Base-by-base conservation (phyloP, 2,329 filamentous ascomycete genomes). In the Colletotrichum scovillei region DNA sequence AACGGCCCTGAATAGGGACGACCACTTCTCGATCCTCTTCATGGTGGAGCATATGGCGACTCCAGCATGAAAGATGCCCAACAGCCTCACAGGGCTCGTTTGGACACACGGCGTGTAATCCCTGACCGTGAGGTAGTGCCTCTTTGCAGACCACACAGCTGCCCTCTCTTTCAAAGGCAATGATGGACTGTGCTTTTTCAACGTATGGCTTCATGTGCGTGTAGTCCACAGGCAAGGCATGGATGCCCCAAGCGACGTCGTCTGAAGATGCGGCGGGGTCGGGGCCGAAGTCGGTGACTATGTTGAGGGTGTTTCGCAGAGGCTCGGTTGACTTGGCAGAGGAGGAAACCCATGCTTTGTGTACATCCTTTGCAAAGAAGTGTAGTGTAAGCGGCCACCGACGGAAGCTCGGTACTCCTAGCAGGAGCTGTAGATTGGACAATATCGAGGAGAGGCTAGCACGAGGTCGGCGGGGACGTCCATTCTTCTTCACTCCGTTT, bases 381-480 rank as follows among this genome's bases (percentile, higher is more conserved):
- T 93, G 92, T 59, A 98, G 80, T 66, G 89, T 89, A 66, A 99
- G 85, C 24, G 96, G 96, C 96, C 95, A 98, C 58, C 91, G 86
- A 19, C 87, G 85, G 80, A 98, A 98, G 81, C 94, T 97, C 2
- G 90, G 88, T 2, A 95, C 93, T 0, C 93, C 89, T 1, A 97
- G 87, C 0, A 99, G 86, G 3, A 97, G 86, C 80, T 98, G 94
- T 30, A 98, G 82, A 78, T 97, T 97, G 3, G 92, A 92, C 32
- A 98, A 81, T 52, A 94, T 88, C 4, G 93, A 93, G 28, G 85
- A 88, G 57, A 98, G 80, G 19, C 88, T 92, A 35, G 88, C 86
- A 2, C 84, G 81, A 8, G 92, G 91, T 35, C 90, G 86, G 58
- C 85, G 88, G 4, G 90, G 88, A 19, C 86, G 88, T 12, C 88